Evolutionary conservation across 2,329 filamentous ascomycete species (phyloP).

Genomic region (Cercospora sp.): DNA sequence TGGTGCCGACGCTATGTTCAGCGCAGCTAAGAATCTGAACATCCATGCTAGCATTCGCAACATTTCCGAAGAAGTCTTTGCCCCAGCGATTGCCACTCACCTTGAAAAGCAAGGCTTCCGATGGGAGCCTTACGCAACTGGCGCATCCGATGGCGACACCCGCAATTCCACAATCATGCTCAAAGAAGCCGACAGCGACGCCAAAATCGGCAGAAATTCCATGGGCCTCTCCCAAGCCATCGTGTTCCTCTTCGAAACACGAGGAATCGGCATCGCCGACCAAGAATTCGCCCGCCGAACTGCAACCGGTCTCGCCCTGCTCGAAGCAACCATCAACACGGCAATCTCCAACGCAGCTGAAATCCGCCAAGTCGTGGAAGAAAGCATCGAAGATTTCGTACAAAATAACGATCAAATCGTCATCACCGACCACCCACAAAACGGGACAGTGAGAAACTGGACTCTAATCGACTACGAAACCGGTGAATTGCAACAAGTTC

Average conservation of each 20-base stretch:
- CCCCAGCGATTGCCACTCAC: conserved; percentile 36
- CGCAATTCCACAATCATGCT: conserved; percentile 31
- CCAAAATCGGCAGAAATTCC: conserved; percentile 42
- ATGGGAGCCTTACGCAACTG: conserved; percentile 40
- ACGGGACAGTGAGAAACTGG: conserved; percentile 34
- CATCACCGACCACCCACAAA: conserved; percentile 37
- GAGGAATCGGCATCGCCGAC: conserved; percentile 41
- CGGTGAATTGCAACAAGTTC: conserved; percentile 38
- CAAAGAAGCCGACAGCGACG: conserved; percentile 40
- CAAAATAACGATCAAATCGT: conserved; percentile 35
- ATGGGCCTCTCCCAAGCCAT: conserved; percentile 41
- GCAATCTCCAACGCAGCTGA: conserved; percentile 35
- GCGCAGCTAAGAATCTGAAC: conserved; percentile 42
- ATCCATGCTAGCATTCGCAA: conserved; percentile 39
- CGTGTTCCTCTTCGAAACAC: conserved; percentile 40
- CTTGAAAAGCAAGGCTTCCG: conserved; percentile 35
- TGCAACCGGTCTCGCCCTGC: conserved; percentile 38
- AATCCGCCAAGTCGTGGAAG: conserved; percentile 36
- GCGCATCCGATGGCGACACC: conserved; percentile 24
- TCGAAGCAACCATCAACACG: conserved; percentile 39
- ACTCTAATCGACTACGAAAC: conserved; percentile 39
- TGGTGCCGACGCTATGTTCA: conserved; percentile 40
- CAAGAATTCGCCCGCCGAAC: conserved; percentile 40
- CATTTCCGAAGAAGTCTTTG: conserved; percentile 40
- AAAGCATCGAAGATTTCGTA: conserved; percentile 33